Conservation (phyloP, 2,329 filamentous ascomycete species). For the Lachnellula hyalina region DNA sequence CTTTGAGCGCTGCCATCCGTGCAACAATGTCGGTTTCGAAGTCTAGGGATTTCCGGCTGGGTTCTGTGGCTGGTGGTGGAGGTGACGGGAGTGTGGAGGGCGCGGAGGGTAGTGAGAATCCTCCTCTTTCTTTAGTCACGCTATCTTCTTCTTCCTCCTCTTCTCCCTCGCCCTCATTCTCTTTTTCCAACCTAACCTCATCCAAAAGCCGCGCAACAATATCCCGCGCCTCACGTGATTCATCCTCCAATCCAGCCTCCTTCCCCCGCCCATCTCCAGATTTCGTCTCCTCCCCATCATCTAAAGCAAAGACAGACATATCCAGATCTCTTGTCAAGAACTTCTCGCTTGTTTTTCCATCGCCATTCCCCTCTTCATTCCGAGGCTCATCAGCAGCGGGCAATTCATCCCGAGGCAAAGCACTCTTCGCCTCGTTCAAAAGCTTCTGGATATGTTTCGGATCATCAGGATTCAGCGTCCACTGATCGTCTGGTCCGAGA, state of each 20-base stretch:
- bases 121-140: neutral
- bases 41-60: slow-evolving; percentile 21
- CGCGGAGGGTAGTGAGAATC: slow-evolving; percentile 21
- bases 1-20: slow-evolving; percentile 27
- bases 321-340: slow-evolving; percentile 25
- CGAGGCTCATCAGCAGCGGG: neutral
- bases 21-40: slow-evolving; percentile 27
- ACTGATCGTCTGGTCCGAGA: slow-evolving; percentile 25
- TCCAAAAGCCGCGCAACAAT: slow-evolving; percentile 28
- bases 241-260: slow-evolving; percentile 23
- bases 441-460: slow-evolving; percentile 26
- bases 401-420: slow-evolving; percentile 10
- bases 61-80: slow-evolving; percentile 16
- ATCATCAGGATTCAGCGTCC: slow-evolving; percentile 27
- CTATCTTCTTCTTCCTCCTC: neutral
- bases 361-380: slow-evolving; percentile 34
- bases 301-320: slow-evolving; percentile 33
- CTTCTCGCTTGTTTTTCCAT: neutral
- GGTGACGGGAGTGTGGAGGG: slow-evolving; percentile 10
- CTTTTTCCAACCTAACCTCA: slow-evolving; percentile 25
- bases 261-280: slow-evolving; percentile 33
- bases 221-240: slow-evolving; percentile 29
- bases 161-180: slow-evolving; percentile 3
- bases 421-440: slow-evolving; percentile 24
- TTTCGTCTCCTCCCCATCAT: slow-evolving; percentile 37